Evolutionary conservation across 306 rosid species (phyloP).

Genomic region (Cucurbita moschata): DNA sequence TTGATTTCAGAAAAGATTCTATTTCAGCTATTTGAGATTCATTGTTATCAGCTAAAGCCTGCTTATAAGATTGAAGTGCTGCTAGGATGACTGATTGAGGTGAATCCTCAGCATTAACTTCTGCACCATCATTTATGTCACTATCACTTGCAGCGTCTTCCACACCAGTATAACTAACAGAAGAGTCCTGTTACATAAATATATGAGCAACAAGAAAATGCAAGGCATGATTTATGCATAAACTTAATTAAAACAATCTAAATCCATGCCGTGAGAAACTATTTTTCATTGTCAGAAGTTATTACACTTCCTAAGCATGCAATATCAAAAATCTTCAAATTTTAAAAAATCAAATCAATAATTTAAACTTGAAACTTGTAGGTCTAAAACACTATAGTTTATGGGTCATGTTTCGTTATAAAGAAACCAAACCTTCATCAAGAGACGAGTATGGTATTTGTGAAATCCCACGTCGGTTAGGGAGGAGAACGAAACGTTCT

Average conservation of each 20-base stretch:
- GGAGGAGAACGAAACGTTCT: no score
- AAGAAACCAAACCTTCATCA: not conserved
- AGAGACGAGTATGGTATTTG: not conserved
- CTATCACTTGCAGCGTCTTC: slow-evolving; percentile 24
- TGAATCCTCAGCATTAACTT: slow-evolving; percentile 27
- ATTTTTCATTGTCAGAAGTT: not conserved
- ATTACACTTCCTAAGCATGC: not conserved
- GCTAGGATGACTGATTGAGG: slow-evolving; percentile 34
- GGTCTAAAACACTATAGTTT: not conserved
- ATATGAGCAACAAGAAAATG: slow-evolving; percentile 17
- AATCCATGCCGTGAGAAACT: not conserved
- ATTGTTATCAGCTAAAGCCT: slow-evolving; percentile 59
- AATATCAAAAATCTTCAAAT: not conserved
- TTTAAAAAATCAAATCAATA: not conserved
- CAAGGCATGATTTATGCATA: not conserved
- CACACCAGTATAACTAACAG: slow-evolving; percentile 31
- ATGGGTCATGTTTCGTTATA: not conserved
- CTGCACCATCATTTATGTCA: slow-evolving; percentile 24
- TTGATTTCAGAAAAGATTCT: slow-evolving; percentile 49
- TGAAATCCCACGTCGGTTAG: no score
- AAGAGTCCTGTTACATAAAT: slow-evolving; percentile 51
- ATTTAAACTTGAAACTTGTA: not conserved
- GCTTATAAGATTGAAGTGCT: slow-evolving; percentile 52
- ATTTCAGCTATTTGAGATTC: slow-evolving; percentile 50
- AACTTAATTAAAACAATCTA: not conserved